Evolutionary conservation across 768 basidiomycete genomes (phyloP), one percentile per base, ranked within the genome.

Genomic region (Leccinum subtestaceum): DNA sequence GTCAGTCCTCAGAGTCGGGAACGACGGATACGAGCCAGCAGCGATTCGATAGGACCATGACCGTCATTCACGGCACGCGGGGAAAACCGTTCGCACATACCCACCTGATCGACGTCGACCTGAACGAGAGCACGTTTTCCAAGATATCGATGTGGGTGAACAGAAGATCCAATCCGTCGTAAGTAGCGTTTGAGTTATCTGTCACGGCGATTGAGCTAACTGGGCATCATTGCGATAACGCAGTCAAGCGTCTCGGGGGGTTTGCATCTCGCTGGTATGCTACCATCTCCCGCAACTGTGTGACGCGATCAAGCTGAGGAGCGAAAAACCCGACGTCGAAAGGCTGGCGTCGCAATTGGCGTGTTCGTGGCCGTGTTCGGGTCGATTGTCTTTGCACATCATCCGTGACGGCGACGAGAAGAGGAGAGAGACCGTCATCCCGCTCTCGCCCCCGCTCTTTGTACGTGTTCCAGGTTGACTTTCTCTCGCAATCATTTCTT

Each of bases 241-340:
- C 47, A 79, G 80, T 23, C 67, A 76, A 46, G 53, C 79, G 23
- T 51, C 66, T 31, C 57, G 65, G 15, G 76, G 75, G 40, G 64
- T 78, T 23, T 84, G 81, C 54, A 60, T 82, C 25, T 80, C 80
- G 3, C 64, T 84, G 29, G 77, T 70, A 5, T 82, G 80, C 52
- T 84, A 79, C 70, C 70, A 66, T 32, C 71, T 70, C 45, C 59
- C 63, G 7, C 70, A 69, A 12, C 17, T 71, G n/a, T 61, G 56
- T 48, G 27, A 60, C 67, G 57, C 50, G 52, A 38, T 60, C 58
- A 61, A 60, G 50, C 53, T 51, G n/a, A 56, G 61, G 46, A 47
- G 32, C 52, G 62, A 56, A 54, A 43, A 48, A 65, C 53, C 51
- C 52, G 51, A 65, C 56, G 59, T 70, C 4, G 54, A 56, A 57